phyloP scores from a whole-genome alignment of 306 rosid genomes.

The Trichosanthes cucumerina region DNA sequence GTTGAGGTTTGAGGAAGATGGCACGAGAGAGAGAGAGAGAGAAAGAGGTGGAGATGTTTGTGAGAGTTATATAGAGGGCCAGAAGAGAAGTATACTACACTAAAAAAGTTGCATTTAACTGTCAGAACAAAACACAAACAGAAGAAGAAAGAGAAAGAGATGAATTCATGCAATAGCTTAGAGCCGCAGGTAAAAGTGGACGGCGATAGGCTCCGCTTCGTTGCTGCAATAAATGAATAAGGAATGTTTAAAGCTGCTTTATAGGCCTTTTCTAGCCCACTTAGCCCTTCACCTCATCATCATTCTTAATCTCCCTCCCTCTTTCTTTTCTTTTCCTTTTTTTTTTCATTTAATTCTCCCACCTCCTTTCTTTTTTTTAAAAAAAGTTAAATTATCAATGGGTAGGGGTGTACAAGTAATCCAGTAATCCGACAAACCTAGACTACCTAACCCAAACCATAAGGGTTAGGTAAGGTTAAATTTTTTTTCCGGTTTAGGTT shows the following conservation, averaged over 20 bases:
- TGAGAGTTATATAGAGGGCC: conserved; percentile 6
- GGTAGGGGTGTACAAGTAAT: too few relatives aligned
- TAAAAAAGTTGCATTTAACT: conserved; percentile 7
- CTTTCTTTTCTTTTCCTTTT: too few relatives aligned
- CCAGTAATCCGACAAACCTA: too few relatives aligned
- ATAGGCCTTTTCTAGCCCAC: neutral
- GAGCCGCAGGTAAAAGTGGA: conserved; percentile 13
- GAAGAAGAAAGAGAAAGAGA: neutral
- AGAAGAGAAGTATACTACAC: conserved; percentile 10
- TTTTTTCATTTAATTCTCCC: too few relatives aligned
- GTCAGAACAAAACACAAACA: neutral
- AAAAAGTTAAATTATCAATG: too few relatives aligned
- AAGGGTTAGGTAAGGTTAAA: too few relatives aligned
- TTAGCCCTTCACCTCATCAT: neutral
- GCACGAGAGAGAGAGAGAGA: conserved; percentile 1
- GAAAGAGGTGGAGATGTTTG: neutral
- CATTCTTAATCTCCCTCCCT: neutral
- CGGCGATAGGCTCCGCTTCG: conserved; percentile 6
- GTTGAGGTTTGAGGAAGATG: neutral
- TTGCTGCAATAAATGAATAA: conserved; percentile 2
- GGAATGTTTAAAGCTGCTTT: conserved; percentile 13
- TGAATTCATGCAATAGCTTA: neutral
- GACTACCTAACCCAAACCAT: too few relatives aligned
- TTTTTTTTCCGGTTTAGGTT: too few relatives aligned
- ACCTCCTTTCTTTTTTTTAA: too few relatives aligned